These are phyloP conservation scores for Aspergillus incahuasiensis DNA, from an alignment of 495 filamentous ascomycete species.

Conservation along the genomic window DNA sequence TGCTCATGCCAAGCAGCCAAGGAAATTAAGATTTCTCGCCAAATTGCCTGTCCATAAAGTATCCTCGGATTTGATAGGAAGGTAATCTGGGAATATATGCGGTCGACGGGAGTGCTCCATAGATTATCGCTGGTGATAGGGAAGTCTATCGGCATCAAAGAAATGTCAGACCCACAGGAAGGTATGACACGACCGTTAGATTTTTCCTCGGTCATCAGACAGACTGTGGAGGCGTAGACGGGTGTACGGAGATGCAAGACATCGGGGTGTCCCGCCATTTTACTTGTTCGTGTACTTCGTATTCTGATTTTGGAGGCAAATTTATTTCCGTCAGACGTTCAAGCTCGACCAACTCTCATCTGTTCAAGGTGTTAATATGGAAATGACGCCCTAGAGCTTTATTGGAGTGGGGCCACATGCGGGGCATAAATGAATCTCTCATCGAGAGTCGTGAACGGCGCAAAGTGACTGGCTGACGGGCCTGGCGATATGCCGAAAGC, in stretches of 20 bases:
- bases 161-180: too few relatives aligned
- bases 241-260: too few relatives aligned
- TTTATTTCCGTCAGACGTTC: not conserved
- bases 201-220: not conserved
- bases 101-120: too few relatives aligned
- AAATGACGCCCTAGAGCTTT: slow-evolving; percentile 1
- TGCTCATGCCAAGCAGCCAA: not conserved
- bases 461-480: slow-evolving; percentile 3
- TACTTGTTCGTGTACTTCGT: too few relatives aligned
- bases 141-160: too few relatives aligned
- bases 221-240: too few relatives aligned
- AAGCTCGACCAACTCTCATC: not conserved
- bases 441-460: slow-evolving; percentile 4
- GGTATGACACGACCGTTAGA: not conserved
- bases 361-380: not conserved
- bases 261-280: too few relatives aligned
- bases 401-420: slow-evolving; percentile 1
- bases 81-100: too few relatives aligned
- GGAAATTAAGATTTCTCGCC: not conserved
- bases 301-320: too few relatives aligned
- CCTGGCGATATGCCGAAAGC: not conserved
- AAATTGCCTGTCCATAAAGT: not conserved
- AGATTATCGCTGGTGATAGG: too few relatives aligned
- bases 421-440: slow-evolving; percentile 8
- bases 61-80: too few relatives aligned